A percentile compares a stretch with the other conserved stretches of the same genome.
phyloP scores from a whole-genome alignment of 371 early-diverging fungal genomes.

The Saksenaea vasiformis region DNA sequence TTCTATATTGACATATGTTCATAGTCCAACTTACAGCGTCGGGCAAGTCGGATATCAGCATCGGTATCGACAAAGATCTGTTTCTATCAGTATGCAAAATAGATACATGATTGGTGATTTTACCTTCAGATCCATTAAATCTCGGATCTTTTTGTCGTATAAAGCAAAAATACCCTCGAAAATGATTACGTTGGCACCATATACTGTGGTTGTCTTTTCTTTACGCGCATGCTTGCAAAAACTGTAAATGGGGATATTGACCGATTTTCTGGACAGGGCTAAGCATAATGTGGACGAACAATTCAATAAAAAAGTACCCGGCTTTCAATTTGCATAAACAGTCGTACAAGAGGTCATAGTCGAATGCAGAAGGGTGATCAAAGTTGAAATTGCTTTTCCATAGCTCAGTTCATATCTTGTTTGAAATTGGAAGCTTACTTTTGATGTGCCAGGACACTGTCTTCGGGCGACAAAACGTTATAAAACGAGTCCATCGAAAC shows the following conservation, averaged over 20 bases:
- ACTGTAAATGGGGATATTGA: constrained; percentile 80
- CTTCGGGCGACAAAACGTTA: constrained; percentile 77
- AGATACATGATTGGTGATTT: not conserved
- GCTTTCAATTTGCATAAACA: constrained; percentile 74
- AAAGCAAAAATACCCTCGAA: constrained; percentile 94
- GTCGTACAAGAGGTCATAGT: constrained; percentile 76
- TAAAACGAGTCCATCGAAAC: constrained; percentile 96
- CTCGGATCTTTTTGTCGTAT: constrained; percentile 76
- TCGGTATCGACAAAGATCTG: constrained; percentile 95
- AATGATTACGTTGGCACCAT: constrained; percentile 92
- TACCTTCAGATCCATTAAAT: constrained; percentile 90
- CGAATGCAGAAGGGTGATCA: constrained; percentile 84
- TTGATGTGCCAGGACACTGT: constrained; percentile 64
- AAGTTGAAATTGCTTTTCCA: constrained; percentile 70
- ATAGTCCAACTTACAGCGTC: constrained; percentile 62
- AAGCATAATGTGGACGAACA: not conserved
- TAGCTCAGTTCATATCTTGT: not conserved
- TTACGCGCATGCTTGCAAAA: constrained; percentile 77
- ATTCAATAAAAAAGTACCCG: constrained; percentile 41
- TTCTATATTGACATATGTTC: not conserved
- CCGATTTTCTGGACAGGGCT: constrained; percentile 47
- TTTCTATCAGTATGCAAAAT: not conserved
- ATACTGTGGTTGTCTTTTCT: constrained; percentile 67
- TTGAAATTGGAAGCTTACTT: constrained; percentile 55
- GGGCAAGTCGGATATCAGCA: constrained; percentile 86